Evolutionary conservation across 768 basidiomycete genomes (phyloP), one percentile per base, ranked within the genome.

Genomic region (Bullera alba): DNA sequence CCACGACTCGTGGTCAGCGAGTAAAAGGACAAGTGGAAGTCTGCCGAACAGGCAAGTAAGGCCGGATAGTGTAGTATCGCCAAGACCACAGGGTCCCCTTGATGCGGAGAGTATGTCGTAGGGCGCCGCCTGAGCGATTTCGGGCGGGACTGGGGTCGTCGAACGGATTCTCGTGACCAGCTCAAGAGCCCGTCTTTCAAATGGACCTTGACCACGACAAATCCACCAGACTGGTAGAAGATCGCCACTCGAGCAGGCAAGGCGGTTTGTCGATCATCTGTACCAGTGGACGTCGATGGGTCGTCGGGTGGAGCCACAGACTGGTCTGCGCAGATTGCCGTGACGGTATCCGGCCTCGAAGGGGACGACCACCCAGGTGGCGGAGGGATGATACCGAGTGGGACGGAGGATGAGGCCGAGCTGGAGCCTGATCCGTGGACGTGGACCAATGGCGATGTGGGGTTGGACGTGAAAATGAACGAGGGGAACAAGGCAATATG

Each of bases 311-410:
- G 35, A 4, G 46, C 14, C 17, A 63, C 63, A 14, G 67, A 48
- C 17, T 65, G 63, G 39, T 69, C 67, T 3, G 61, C 59, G 17
- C 57, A 60, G 25, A 72, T 61, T 2, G 61, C 61, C 2, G 71
- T 72, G n/a, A 72, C 55, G 30, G 62, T 58, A 35, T 72, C 71
- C 2, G 71, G 71, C 32, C 62, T 48, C 41, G 48, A 48, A 1
- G 69, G 69, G 4, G 59, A 61, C 4, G 71, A 72, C 71, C 71
- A 72, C 3, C 71, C 69, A 4, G 71, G 71, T 3, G 71, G 71
- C 5, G 71, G 71, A 21, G 71, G 71, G 14, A 72, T 67, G 37
- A 72, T 57, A 16, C 69, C 71, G 3, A 72, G 35, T 8, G 65
- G 62, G 17, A 41, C 44, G 6, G 51, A 48, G 28, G 21, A 25